Percentiles rank a stretch among this genome's conserved stretches.
Evolutionary conservation across 768 basidiomycete genomes (phyloP).

Genomic region (Hericium alpestre): DNA sequence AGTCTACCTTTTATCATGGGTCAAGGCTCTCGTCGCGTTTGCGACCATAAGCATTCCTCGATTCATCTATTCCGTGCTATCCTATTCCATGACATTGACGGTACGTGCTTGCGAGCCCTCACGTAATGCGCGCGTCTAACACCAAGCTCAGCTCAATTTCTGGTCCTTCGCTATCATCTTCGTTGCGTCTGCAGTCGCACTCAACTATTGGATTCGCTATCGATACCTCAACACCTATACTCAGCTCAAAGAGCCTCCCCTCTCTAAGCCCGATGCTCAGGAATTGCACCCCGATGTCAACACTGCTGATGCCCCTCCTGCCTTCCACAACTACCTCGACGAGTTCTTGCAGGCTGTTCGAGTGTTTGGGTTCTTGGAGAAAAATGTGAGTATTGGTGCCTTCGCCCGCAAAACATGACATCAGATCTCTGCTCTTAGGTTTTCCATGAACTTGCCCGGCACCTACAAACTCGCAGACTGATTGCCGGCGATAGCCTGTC

Average conservation of each 20-base stretch:
- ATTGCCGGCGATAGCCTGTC: conserved; percentile 93
- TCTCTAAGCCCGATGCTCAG: conserved; percentile 74
- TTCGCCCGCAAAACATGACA: not conserved
- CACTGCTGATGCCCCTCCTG: conserved; percentile 54
- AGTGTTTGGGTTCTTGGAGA: conserved; percentile 96
- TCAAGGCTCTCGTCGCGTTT: conserved; percentile 62
- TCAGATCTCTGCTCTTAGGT: conserved; percentile 36
- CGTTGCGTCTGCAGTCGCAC: conserved; percentile 46
- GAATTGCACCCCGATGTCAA: conserved; percentile 91
- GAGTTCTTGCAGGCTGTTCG: conserved; percentile 94
- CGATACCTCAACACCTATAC: conserved; percentile 69
- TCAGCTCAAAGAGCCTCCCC: conserved; percentile 68
- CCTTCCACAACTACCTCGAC: conserved; percentile 93
- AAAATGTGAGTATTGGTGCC: conserved; percentile 53
- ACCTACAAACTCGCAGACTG: conserved; percentile 89
- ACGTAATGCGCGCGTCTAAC: not conserved
- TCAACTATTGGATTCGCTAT: conserved; percentile 81
- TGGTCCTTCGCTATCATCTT: conserved; percentile 82
- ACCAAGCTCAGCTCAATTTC: conserved; percentile 62
- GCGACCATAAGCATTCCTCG: conserved; percentile 76
- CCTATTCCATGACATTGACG: conserved; percentile 84
- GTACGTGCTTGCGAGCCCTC: conserved; percentile 29
- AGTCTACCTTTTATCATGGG: conserved; percentile 83
- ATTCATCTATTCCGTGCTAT: conserved; percentile 65
- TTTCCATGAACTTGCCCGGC: conserved; percentile 93